A percentile compares a stretch with the other conserved stretches of the same genome.
phyloP scores from a whole-genome alignment of 371 early-diverging fungal species.

The Capillidium rhysosporum region DNA sequence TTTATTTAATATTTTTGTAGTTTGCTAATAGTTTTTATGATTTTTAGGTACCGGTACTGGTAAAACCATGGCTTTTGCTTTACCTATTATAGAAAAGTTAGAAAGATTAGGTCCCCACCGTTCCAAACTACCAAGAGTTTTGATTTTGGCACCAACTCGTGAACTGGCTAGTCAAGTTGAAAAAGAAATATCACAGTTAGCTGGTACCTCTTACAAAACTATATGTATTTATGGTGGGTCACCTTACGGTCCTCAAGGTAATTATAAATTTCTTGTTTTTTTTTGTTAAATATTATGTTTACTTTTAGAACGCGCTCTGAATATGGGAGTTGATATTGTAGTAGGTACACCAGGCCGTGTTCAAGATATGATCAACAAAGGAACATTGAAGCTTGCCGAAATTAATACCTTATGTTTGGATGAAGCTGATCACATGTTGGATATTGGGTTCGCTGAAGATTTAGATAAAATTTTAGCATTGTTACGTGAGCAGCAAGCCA shows the following conservation, averaged over 20 bases:
- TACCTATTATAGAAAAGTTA: slow-evolving; percentile 63
- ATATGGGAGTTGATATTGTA: slow-evolving; percentile 81
- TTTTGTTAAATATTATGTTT: background rate
- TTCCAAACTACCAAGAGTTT: slow-evolving; percentile 59
- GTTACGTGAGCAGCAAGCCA: slow-evolving; percentile 51
- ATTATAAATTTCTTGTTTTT: background rate
- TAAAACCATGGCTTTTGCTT: slow-evolving; percentile 77
- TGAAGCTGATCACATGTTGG: slow-evolving; percentile 93
- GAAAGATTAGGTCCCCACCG: slow-evolving; percentile 14
- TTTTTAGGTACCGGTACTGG: slow-evolving; percentile 73
- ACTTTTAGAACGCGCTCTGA: slow-evolving; percentile 28
- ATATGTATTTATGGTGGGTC: slow-evolving; percentile 47
- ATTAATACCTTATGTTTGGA: slow-evolving; percentile 71
- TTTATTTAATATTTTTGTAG: background rate
- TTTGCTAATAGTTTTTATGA: background rate
- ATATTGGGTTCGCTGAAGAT: slow-evolving; percentile 88
- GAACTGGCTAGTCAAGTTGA: slow-evolving; percentile 89
- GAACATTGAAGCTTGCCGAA: slow-evolving; percentile 45
- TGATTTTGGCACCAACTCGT: slow-evolving; percentile 87
- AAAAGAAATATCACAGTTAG: slow-evolving; percentile 45
- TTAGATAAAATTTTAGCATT: slow-evolving; percentile 70
- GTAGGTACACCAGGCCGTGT: slow-evolving; percentile 97
- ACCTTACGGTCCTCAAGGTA: slow-evolving; percentile 52
- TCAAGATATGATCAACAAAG: slow-evolving; percentile 83
- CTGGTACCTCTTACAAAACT: slow-evolving; percentile 25